phyloP scores from a whole-genome alignment of 2,329 filamentous ascomycete genomes.

The Aspergillus fischeri region DNA sequence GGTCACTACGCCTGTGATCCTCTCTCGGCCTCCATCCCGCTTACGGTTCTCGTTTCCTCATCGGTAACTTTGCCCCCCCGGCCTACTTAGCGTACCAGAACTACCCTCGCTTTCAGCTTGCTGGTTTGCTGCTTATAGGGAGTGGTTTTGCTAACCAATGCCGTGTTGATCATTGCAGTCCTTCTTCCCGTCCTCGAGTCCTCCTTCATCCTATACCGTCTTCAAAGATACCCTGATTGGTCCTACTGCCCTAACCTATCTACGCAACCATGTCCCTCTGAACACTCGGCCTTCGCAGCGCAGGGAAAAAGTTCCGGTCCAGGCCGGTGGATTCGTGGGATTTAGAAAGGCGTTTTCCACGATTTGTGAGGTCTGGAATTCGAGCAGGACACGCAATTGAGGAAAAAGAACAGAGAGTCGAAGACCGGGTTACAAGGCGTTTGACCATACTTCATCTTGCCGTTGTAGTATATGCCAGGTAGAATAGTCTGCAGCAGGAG shows the following conservation, averaged over 20 bases:
- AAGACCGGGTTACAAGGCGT: slow-evolving; percentile 2
- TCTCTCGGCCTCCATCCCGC: slow-evolving; percentile 9
- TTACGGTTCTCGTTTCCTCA: slow-evolving; percentile 7
- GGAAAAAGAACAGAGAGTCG: background rate
- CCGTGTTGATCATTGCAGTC: slow-evolving; percentile 7
- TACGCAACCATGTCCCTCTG: slow-evolving; percentile 29
- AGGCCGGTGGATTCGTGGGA: slow-evolving; percentile 21
- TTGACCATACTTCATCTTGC: slow-evolving; percentile 3
- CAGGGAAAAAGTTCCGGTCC: slow-evolving; percentile 14
- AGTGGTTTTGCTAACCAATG: slow-evolving; percentile 2
- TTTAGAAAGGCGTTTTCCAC: slow-evolving; percentile 10
- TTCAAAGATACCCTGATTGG: slow-evolving; percentile 7
- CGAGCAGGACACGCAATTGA: slow-evolving; percentile 7
- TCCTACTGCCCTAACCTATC: slow-evolving; percentile 3
- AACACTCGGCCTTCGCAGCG: slow-evolving; percentile 10
- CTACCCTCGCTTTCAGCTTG: slow-evolving; percentile 7
- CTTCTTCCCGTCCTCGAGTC: slow-evolving; percentile 9
- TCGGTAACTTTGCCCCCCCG: slow-evolving; percentile 18
- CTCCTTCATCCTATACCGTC: slow-evolving; percentile 7
- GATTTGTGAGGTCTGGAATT: slow-evolving; percentile 6
- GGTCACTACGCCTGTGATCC: slow-evolving; percentile 6
- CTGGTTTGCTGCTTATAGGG: slow-evolving; percentile 7
- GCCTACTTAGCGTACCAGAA: slow-evolving; percentile 17
- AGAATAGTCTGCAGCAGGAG: background rate
- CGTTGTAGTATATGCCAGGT: background rate